Evolutionary conservation across 441 rosid genomes (phyloP).

Genomic region (Bruguiera hainesii): DNA sequence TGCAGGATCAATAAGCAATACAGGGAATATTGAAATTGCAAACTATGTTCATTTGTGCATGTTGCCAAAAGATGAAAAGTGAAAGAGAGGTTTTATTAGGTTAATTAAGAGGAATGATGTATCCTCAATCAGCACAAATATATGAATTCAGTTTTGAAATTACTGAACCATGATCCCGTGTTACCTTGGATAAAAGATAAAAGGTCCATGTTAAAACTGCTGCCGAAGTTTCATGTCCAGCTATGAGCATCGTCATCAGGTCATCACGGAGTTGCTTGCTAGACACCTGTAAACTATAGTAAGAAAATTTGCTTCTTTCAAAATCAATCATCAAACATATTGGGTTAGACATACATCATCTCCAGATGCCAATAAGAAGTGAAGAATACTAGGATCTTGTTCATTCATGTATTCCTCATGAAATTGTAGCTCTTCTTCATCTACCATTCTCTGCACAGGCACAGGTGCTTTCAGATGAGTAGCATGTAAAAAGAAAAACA

Average conservation of each 20-base stretch:
- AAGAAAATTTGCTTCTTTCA: conserved; percentile 16
- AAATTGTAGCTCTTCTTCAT: conserved; percentile 90
- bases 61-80: neutral
- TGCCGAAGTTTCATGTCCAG: conserved; percentile 98
- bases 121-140: neutral
- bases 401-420: conserved; percentile 92
- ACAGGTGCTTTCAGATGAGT: neutral
- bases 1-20: no score
- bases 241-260: conserved; percentile 98
- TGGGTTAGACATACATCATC: conserved; percentile 61
- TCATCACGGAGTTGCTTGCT: conserved; percentile 99
- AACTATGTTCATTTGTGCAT: neutral
- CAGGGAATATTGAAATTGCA: no score
- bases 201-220: conserved; percentile 99
- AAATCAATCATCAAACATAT: conserved; percentile 17
- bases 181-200: conserved; percentile 79
- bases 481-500: conserved; percentile 2
- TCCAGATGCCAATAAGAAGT: conserved; percentile 90
- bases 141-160: neutral
- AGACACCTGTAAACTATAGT: conserved; percentile 58
- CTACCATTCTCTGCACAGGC: conserved; percentile 81
- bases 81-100: no score
- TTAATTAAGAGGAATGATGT: neutral
- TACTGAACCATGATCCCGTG: conserved; percentile 9
- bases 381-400: conserved; percentile 97